phyloP scores from a whole-genome alignment of 2,329 filamentous ascomycete genomes.

The Beauveria sp. region DNA sequence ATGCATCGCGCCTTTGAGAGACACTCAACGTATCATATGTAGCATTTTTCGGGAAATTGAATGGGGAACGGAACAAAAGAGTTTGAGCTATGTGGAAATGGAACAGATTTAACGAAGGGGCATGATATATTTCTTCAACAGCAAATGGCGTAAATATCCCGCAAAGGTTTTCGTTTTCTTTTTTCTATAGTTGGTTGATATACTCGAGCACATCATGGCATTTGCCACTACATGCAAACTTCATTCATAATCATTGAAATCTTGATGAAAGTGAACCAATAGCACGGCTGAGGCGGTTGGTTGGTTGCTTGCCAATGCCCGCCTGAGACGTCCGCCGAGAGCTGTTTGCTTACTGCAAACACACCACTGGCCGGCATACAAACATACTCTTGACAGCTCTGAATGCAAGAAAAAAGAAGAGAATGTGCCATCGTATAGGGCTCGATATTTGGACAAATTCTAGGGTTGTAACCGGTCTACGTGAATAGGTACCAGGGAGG shows the following conservation, averaged over 20 bases:
- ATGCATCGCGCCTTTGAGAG: not conserved
- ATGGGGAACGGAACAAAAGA: not conserved
- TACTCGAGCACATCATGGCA: not conserved
- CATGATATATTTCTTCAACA: slow-evolving; percentile 8
- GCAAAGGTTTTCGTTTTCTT: not conserved
- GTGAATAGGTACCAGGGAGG: too few species aligned
- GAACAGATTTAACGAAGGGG: not conserved
- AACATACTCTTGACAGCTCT: too few species aligned
- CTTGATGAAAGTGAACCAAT: not conserved
- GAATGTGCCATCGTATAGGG: too few species aligned
- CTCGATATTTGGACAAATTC: too few species aligned
- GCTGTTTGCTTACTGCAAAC: too few species aligned
- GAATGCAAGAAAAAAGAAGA: too few species aligned
- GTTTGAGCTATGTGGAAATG: not conserved
- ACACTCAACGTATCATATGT: slow-evolving; percentile 1
- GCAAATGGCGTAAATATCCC: slow-evolving; percentile 9
- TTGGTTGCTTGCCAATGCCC: too few species aligned
- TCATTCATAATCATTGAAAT: not conserved
- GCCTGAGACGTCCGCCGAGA: too few species aligned
- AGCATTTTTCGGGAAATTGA: not conserved
- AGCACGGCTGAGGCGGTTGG: too few species aligned
- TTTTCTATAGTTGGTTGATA: not conserved
- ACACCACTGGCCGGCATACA: too few species aligned
- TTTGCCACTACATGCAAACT: not conserved
- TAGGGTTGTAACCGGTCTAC: too few species aligned